Conservation (phyloP, 768 basidiomycete genomes). For the Auricularia sp. region DNA sequence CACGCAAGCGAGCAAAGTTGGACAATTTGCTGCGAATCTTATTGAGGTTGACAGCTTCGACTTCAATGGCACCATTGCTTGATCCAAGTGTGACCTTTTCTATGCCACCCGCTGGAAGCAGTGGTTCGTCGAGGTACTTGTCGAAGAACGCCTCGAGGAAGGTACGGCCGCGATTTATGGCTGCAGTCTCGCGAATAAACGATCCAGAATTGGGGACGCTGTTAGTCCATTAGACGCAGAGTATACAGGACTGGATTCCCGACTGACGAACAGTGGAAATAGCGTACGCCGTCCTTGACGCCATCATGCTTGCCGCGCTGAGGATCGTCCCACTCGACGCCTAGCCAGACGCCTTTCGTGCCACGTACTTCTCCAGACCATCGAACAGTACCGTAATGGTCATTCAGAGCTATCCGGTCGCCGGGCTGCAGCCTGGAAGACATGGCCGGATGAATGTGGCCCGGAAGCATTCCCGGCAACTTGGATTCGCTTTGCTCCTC, state of each 20-base stretch:
- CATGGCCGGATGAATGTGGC: background rate
- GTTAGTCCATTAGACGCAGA: background rate
- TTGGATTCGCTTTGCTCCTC: background rate
- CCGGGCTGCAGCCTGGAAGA: constrained; percentile 19
- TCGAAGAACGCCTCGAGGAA: constrained; percentile 65
- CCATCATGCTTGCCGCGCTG: constrained; percentile 83
- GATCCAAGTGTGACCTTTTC: constrained; percentile 71
- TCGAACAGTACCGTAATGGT: constrained; percentile 56
- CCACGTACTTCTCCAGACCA: constrained; percentile 56
- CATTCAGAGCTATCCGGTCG: constrained; percentile 44
- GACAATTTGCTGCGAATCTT: constrained; percentile 65
- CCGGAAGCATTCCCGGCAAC: background rate
- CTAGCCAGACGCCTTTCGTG: constrained; percentile 71
- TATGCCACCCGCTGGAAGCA: constrained; percentile 25
- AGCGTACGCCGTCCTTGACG: constrained; percentile 58
- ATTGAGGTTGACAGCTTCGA: constrained; percentile 77
- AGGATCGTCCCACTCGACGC: constrained; percentile 94
- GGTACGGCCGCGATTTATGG: constrained; percentile 49
- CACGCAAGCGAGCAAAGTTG: constrained; percentile 53
- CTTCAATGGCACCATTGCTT: constrained; percentile 70
- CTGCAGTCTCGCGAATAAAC: constrained; percentile 64
- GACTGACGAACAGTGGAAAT: constrained; percentile 70
- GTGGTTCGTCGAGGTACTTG: constrained; percentile 66
- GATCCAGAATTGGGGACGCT: constrained; percentile 61
- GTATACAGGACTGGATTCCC: constrained; percentile 3